phyloP scores from a whole-genome alignment of 208 protist genomes.

The Crithidia sp. region DNA sequence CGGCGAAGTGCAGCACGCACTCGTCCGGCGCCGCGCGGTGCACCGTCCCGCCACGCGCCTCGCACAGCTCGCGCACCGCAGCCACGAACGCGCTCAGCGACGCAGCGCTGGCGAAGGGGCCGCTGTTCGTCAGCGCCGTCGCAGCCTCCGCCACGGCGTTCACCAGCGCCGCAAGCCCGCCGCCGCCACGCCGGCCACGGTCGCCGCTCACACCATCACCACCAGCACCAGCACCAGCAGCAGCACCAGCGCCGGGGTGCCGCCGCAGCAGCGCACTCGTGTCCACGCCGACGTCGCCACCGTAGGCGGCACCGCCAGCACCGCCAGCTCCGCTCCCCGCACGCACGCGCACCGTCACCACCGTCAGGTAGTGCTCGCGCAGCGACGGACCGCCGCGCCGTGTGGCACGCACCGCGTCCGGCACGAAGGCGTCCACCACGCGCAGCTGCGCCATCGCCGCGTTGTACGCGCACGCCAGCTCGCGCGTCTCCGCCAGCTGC shows the following conservation, averaged over 20 bases:
- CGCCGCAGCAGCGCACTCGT: neutral
- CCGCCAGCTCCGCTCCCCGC: neutral
- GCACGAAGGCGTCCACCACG: slow-evolving; percentile 30
- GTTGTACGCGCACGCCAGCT: slow-evolving; percentile 28
- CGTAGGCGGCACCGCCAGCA: neutral
- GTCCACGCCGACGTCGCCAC: neutral
- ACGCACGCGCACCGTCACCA: slow-evolving; percentile 10
- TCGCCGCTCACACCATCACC: neutral
- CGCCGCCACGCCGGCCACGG: neutral
- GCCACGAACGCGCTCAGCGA: slow-evolving; percentile 23
- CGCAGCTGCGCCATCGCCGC: slow-evolving; percentile 22
- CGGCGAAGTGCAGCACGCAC: slow-evolving; percentile 34
- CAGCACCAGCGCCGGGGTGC: neutral
- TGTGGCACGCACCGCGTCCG: neutral
- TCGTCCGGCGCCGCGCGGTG: slow-evolving; percentile 22
- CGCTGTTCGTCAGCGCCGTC: slow-evolving; percentile 16
- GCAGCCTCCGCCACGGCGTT: neutral
- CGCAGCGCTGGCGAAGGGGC: slow-evolving; percentile 13
- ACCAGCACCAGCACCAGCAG: too few species aligned
- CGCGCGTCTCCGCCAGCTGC: slow-evolving; percentile 14
- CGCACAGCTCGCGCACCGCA: slow-evolving; percentile 23
- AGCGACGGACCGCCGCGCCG: neutral
- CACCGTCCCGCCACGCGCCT: slow-evolving; percentile 18
- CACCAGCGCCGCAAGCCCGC: slow-evolving; percentile 8
- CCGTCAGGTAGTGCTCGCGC: slow-evolving; percentile 9